Conservation (phyloP, 179 eudicot genomes). For the Sideroxylon spinosum region DNA sequence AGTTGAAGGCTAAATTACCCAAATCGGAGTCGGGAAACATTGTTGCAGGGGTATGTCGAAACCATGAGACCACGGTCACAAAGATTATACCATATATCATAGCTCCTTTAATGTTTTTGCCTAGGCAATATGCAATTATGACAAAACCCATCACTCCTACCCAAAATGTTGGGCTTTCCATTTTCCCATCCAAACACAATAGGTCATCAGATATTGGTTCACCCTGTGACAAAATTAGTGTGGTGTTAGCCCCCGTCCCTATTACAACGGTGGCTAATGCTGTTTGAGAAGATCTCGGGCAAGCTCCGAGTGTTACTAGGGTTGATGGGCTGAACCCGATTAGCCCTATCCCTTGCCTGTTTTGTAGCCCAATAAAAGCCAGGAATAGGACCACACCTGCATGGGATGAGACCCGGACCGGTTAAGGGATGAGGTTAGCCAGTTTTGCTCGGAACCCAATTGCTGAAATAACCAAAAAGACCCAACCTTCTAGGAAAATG, state of each 20-base stretch:
- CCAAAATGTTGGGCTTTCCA: slow-evolving; percentile 81
- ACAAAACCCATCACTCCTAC: slow-evolving; percentile 66
- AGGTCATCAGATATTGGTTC: slow-evolving; percentile 46
- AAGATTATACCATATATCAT: slow-evolving; percentile 86
- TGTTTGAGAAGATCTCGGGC: slow-evolving; percentile 48
- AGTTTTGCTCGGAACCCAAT: slow-evolving; percentile 63
- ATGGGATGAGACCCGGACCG: slow-evolving; percentile 67
- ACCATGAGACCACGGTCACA: slow-evolving; percentile 76
- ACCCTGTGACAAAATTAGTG: slow-evolving; percentile 47
- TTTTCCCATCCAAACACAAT: slow-evolving; percentile 4
- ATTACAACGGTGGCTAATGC: slow-evolving; percentile 50
- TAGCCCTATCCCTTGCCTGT: slow-evolving; percentile 62
- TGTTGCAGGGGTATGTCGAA: slow-evolving; percentile 57
- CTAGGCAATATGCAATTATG: slow-evolving; percentile 59
- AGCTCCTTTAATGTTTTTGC: slow-evolving; percentile 66
- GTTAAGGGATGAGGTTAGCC: slow-evolving; percentile 66
- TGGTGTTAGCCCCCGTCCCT: slow-evolving; percentile 37
- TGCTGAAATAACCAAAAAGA: slow-evolving; percentile 59
- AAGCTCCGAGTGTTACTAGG: slow-evolving; percentile 56
- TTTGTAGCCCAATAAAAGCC: slow-evolving; percentile 74
- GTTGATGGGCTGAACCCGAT: slow-evolving; percentile 66
- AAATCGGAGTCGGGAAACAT: slow-evolving; percentile 41
- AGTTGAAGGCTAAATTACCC: too few species aligned
- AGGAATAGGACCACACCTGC: slow-evolving; percentile 81
- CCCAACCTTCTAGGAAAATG: slow-evolving; percentile 59